phyloP scores from a whole-genome alignment of 1,284 basidiomycete genomes.

The Trichosporon coremiiforme region DNA sequence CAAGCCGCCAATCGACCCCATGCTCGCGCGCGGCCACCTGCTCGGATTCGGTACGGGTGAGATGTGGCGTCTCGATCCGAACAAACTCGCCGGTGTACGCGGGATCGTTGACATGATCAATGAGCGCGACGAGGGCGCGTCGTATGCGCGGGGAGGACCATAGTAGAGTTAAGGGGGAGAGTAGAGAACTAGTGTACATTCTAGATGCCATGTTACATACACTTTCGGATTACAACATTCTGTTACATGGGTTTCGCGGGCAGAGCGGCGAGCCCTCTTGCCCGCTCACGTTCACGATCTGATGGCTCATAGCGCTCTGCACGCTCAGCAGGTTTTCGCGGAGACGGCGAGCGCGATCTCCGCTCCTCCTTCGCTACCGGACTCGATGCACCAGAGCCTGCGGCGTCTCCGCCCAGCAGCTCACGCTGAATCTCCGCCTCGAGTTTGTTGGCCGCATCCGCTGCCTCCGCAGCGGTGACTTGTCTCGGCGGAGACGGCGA shows the following conservation, averaged over 20 bases:
- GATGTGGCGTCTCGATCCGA: slow-evolving; percentile 26
- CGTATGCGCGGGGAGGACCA: background rate
- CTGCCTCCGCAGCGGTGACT: slow-evolving; percentile 6
- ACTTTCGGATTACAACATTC: slow-evolving; percentile 26
- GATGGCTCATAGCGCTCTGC: background rate
- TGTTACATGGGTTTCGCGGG: slow-evolving; percentile 43
- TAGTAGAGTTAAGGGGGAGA: background rate
- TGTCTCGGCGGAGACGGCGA: slow-evolving; percentile 27
- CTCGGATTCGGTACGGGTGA: slow-evolving; percentile 30
- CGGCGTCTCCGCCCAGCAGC: slow-evolving; percentile 22
- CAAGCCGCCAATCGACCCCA: background rate
- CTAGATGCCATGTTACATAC: slow-evolving; percentile 22
- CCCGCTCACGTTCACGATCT: background rate
- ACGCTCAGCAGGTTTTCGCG: background rate
- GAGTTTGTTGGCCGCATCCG: slow-evolving; percentile 27
- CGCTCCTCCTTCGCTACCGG: background rate
- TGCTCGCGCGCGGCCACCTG: slow-evolving; percentile 23
- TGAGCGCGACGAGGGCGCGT: slow-evolving; percentile 12
- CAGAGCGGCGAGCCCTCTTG: slow-evolving; percentile 41
- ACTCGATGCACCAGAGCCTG: background rate
- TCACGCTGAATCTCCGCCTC: slow-evolving; percentile 32
- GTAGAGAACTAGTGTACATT: background rate
- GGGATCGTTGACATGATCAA: slow-evolving; percentile 21
- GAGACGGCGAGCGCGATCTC: background rate
- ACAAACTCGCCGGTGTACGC: slow-evolving; percentile 23